phyloP scores from a whole-genome alignment of 495 filamentous ascomycete species.

The Wilcoxina mikolae region DNA sequence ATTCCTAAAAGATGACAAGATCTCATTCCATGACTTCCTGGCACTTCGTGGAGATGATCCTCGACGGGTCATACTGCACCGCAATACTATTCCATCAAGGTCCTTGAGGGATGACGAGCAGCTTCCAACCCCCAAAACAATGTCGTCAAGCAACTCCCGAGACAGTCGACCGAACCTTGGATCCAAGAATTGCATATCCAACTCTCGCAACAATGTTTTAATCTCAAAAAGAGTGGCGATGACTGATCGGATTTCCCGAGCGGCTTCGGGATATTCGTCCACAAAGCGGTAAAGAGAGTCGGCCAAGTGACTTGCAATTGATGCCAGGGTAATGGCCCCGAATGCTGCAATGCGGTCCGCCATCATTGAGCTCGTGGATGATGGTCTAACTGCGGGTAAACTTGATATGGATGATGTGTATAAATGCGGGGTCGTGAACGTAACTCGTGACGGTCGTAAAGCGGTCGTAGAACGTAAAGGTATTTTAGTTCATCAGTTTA shows the following conservation, averaged over 20 bases:
- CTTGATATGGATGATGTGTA: conserved; percentile 3
- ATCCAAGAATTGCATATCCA: conserved; percentile 20
- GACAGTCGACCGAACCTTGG: conserved; percentile 22
- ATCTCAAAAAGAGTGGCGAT: conserved; percentile 21
- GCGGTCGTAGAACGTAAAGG: not conserved
- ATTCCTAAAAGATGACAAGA: conserved; percentile 37
- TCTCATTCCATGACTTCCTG: conserved; percentile 35
- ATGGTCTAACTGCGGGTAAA: not conserved
- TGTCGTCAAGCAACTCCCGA: conserved; percentile 25
- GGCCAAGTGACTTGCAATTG: conserved; percentile 17
- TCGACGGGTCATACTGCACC: not conserved
- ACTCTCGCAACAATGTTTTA: conserved; percentile 18
- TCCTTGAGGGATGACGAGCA: conserved; percentile 38
- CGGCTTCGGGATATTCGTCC: conserved; percentile 24
- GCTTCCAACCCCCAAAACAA: conserved; percentile 35
- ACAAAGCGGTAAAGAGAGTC: conserved; percentile 19
- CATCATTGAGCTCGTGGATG: conserved; percentile 20
- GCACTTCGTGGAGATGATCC: conserved; percentile 3
- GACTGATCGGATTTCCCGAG: conserved; percentile 20
- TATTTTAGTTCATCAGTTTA: conserved; percentile 6
- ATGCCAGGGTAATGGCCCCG: conserved; percentile 15
- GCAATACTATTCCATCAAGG: conserved; percentile 29
- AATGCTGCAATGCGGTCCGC: conserved; percentile 21
- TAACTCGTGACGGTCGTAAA: conserved; percentile 2
- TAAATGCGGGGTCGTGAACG: not conserved